Evolutionary conservation across 345 rosid species (phyloP).

Genomic region (Hibiscus mutabilis): DNA sequence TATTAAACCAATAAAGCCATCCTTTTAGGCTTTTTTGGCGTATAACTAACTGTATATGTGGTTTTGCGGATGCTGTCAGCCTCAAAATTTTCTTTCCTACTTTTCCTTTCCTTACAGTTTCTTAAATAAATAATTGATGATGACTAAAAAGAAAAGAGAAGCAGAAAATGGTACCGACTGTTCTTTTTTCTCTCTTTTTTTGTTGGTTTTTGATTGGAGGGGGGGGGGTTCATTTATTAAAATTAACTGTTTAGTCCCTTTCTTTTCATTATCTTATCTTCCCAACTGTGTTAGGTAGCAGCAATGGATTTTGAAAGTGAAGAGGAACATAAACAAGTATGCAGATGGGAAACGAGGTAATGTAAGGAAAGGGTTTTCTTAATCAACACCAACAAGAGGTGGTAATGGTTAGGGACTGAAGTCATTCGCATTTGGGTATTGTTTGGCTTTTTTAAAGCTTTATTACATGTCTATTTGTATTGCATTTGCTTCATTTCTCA

Average conservation of each 20-base stretch:
- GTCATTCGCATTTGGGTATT: background rate
- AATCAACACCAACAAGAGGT: no score
- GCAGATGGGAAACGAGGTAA: background rate
- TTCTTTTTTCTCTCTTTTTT: background rate
- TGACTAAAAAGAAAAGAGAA: background rate
- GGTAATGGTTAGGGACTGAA: background rate
- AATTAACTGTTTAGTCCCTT: background rate
- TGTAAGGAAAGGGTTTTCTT: no score
- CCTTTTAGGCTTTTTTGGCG: no score
- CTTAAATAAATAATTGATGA: constrained; percentile 8
- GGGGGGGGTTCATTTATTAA: background rate
- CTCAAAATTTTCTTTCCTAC: constrained; percentile 4
- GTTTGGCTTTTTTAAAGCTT: background rate
- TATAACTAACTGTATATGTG: background rate
- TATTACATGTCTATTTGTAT: constrained; percentile 2
- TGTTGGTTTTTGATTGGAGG: background rate
- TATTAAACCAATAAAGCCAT: no score
- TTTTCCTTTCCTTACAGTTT: constrained; percentile 8
- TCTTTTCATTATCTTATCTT: background rate
- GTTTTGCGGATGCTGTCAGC: constrained; percentile 24
- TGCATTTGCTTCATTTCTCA: background rate
- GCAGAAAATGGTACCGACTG: constrained; percentile 8
- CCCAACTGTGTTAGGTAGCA: background rate
- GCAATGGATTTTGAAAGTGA: background rate
- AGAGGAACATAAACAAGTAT: background rate